Base-by-base conservation (phyloP, 176 grass and related monocot genomes). In the Oryza punctata region DNA sequence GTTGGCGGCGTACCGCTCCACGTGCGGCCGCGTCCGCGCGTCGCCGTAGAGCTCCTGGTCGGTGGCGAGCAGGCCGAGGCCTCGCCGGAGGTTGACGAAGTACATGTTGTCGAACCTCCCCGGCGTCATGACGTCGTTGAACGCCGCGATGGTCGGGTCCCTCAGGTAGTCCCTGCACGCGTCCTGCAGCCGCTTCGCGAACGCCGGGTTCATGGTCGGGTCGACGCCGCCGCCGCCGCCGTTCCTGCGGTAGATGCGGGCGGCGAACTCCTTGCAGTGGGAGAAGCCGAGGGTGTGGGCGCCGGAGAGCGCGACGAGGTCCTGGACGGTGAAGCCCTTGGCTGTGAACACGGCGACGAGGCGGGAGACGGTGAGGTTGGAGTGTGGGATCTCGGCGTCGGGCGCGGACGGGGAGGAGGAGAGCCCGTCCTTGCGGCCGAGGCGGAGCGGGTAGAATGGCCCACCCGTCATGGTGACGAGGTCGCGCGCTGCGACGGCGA, bases 71-170 rank as follows among this genome's bases (percentile, higher is more conserved):
- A 89, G 67, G 23, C 90, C 74, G 15, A 92, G 59, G 24, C 83
- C 86, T 15, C 63, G 72, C 82, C 63, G 67, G 24, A 92, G 47
- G 54, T 89, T 92, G 64, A 89, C 59, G 69, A 80, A 92, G 86
- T 92, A 86, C 46, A 86, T 78, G 81, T 96, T 96, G 90, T 96
- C 88, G 78, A 86, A 90, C 73, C 82, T 90, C 67, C 90, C 94
- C 2, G 94, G 94, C 6, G 94, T 96, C 86, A 91, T 93, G 79
- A 96, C 67, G 88, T 96, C 94, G 67, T 93, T 96, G 84, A 90
- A 90, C 11, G 88, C 88, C 1, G 88, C 83, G 78, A 90, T 78
- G 78, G 83, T 86, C 1, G 72, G 78, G 73, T 78, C 83, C 78
- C 86, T 90, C 44, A 67, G 83, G 83, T 90, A 90, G 45, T 86